These are phyloP conservation scores for Penicillium paneum DNA, from an alignment of 2,329 filamentous ascomycete genomes.

Conservation along the genomic window DNA sequence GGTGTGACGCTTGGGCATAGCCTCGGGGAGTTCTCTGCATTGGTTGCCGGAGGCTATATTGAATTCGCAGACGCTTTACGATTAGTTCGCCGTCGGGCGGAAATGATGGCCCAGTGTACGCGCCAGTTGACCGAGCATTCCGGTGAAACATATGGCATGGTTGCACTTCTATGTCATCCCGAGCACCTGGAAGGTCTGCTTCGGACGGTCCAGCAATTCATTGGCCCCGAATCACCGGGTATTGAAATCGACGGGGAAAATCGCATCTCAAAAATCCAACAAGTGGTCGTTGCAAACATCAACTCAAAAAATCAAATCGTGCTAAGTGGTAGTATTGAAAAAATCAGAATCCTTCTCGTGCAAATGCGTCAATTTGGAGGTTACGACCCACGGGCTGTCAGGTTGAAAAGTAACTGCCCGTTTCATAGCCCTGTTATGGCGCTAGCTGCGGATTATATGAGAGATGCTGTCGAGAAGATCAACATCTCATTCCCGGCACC, in stretches of 20 bases:
- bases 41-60: conserved; percentile 80
- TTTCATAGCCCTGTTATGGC: conserved; percentile 93
- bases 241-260: conserved; percentile 61
- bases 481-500: conserved; percentile 70
- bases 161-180: conserved; percentile 84
- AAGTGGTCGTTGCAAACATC: conserved; percentile 88
- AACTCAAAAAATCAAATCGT: conserved; percentile 97
- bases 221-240: conserved; percentile 65
- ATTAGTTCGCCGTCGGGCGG: conserved; percentile 73
- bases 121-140: conserved; percentile 61
- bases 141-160: conserved; percentile 88
- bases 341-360: conserved; percentile 75
- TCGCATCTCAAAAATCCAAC: conserved; percentile 71
- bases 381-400: conserved; percentile 83
- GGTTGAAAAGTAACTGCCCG: conserved; percentile 80
- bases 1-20: conserved; percentile 88
- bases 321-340: conserved; percentile 78
- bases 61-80: conserved; percentile 72
- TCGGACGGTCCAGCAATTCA: conserved; percentile 72
- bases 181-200: conserved; percentile 69
- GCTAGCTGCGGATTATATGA: conserved; percentile 74
- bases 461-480: conserved; percentile 59
- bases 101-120: conserved; percentile 78
- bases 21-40: conserved; percentile 85
- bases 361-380: conserved; percentile 87